These are phyloP conservation scores for Diaporthe sp. DNA, from an alignment of 2,329 filamentous ascomycete genomes.

Conservation along the genomic window DNA sequence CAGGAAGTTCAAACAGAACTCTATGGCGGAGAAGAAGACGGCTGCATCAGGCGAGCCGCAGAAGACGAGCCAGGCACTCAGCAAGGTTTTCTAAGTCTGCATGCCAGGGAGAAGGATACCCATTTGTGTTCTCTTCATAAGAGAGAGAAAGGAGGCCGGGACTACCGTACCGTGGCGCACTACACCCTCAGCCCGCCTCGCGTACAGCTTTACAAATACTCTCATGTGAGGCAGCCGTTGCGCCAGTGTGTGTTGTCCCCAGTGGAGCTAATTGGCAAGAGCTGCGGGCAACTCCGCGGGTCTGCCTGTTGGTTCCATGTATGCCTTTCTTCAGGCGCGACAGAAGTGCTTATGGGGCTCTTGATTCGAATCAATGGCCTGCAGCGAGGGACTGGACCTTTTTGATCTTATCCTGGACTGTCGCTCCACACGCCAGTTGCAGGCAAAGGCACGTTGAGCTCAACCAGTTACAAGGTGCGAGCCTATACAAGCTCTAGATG, in stretches of 20 bases:
- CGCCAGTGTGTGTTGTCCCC: not conserved
- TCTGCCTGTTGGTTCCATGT: not conserved
- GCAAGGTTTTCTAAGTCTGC: constrained; percentile 71
- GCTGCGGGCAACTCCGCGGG: too few species aligned
- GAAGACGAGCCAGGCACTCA: constrained; percentile 71
- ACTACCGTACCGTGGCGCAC: not conserved
- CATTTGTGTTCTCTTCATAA: not conserved
- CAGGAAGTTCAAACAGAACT: constrained; percentile 77
- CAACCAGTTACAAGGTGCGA: not conserved
- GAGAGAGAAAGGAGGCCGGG: not conserved
- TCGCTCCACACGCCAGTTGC: not conserved
- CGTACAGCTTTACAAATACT: too few species aligned
- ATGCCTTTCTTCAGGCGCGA: not conserved
- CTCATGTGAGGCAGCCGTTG: not conserved
- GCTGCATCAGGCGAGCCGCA: constrained; percentile 63
- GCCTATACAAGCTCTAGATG: not conserved
- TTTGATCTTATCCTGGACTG: not conserved
- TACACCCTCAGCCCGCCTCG: not conserved
- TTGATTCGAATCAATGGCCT: not conserved
- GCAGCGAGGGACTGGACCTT: constrained; percentile 2
- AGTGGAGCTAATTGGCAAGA: not conserved
- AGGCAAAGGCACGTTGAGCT: not conserved
- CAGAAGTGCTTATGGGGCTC: not conserved
- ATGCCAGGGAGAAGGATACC: not conserved
- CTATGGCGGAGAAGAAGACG: constrained; percentile 65